Evolutionary conservation across 768 basidiomycete species (phyloP), one percentile per base, ranked within the genome.

Genomic region (Omphalotus guepiniiformis): DNA sequence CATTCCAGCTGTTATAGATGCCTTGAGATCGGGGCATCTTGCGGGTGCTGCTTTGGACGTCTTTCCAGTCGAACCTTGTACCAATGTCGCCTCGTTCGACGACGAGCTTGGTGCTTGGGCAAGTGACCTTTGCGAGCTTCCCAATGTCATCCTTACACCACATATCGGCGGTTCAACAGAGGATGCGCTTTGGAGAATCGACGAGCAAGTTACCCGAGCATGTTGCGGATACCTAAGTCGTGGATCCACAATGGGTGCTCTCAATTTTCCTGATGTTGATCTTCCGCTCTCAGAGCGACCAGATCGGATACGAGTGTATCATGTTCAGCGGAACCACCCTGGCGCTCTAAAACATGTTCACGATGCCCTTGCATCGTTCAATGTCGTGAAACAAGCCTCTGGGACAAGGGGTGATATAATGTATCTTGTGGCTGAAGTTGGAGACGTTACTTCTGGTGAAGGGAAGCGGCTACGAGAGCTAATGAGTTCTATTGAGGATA

Each of bases 131-230:
- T 78, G 90, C 50, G 66, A 70, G 1, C 70, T 93, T 49, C 83
- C 86, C 43, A 99, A 99, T 66, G 80, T 98, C 52, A 93, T 98
- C 61, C 84, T 98, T 58, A 98, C 96, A 0, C 96, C 96, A 18
- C 96, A 99, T 63, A 98, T 99, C 59, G 96, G 96, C 49, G 96
- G 96, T 32, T 98, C 95, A 23, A 99, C 96, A 15, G 96, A 99
- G 65, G 96, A 99, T 65, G 96, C 96, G 4, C 96, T 98, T 66
- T 78, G 83, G 44, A 91, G 94, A 82, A 98, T 99, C 50, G 96
- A 96, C 12, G 85, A 91, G 49, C 96, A 99, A 66, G 96, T 99
- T 40, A 80, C 91, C 4, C 76, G 79, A 27, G 83, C 93, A 2
- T 71, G 98, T 35, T 74, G 78, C 19, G 85, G 93, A 45, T 99